Conservation (phyloP, 192 early-diverging fungal species). For the Linnemannia zychae region DNA sequence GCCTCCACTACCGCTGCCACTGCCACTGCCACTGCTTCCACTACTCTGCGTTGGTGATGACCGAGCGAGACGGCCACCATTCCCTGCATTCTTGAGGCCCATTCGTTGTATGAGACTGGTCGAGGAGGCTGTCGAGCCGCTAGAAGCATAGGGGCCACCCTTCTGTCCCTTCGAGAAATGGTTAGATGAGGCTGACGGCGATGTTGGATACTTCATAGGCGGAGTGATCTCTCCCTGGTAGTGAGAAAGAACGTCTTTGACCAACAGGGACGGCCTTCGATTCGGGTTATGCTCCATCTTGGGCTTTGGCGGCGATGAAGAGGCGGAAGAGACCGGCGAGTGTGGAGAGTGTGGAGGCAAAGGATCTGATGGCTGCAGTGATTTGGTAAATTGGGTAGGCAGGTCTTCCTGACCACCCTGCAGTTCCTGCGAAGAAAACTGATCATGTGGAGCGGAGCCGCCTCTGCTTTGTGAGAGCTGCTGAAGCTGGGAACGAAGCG, state of each 20-base stretch:
- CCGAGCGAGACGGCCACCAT: slow-evolving; percentile 20
- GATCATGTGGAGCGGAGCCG: not conserved
- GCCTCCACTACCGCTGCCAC: slow-evolving; percentile 5
- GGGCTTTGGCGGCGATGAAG: slow-evolving; percentile 17
- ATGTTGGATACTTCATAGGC: slow-evolving; percentile 44
- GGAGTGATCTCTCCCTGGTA: slow-evolving; percentile 40
- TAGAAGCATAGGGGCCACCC: not conserved
- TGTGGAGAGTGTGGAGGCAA: not conserved
- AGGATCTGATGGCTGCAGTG: not conserved
- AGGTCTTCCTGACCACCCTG: not conserved
- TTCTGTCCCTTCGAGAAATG: slow-evolving; percentile 9
- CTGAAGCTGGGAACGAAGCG: not conserved
- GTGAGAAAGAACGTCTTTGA: slow-evolving; percentile 46
- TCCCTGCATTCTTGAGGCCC: slow-evolving; percentile 33
- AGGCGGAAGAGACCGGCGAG: slow-evolving; percentile 21
- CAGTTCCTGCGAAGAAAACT: slow-evolving; percentile 19
- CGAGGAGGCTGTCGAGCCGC: slow-evolving; percentile 21
- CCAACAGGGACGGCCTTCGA: slow-evolving; percentile 34
- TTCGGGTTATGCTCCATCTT: slow-evolving; percentile 8
- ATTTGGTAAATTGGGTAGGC: slow-evolving; percentile 30
- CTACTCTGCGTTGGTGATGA: slow-evolving; percentile 7
- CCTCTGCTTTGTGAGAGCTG: not conserved
- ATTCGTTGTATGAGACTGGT: slow-evolving; percentile 39
- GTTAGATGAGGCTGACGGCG: slow-evolving; percentile 17
- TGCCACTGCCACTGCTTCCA: slow-evolving; percentile 10